These are phyloP conservation scores for barley (Hordeum vulgare) DNA, from an alignment of 176 grass and related monocot genomes.

Conservation along the genomic window MorexV3_pseudomolecules_assembly NC_058518.1:315323361-315323860, in stretches of 20 bases:
- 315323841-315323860: background rate
- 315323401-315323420: conserved; percentile 49
- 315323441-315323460: conserved; percentile 94
- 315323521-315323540: conserved; percentile 79
- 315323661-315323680: conserved; percentile 92
- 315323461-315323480: conserved; percentile 50
- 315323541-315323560: conserved; percentile 56
- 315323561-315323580: conserved; percentile 54
- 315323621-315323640: conserved; percentile 77
- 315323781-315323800: background rate
- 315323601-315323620: conserved; percentile 84
- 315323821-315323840: background rate
- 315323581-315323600: conserved; percentile 93
- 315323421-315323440: conserved; percentile 54
- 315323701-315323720: conserved; percentile 71
- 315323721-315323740: conserved; percentile 83
- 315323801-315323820: conserved; percentile 1
- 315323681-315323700: conserved; percentile 61
- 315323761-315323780: conserved; percentile 69
- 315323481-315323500: conserved; percentile 52
- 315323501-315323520: conserved; percentile 79
- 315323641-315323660: conserved; percentile 62
- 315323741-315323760: conserved; percentile 91
- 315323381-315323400: conserved; percentile 58
- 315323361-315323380: conserved; percentile 43